Percentiles rank a stretch among this genome's conserved stretches.
These are phyloP conservation scores for Pogostemon cablin DNA, from an alignment of 257 asterid genomes.

Conservation along the genomic window DNA sequence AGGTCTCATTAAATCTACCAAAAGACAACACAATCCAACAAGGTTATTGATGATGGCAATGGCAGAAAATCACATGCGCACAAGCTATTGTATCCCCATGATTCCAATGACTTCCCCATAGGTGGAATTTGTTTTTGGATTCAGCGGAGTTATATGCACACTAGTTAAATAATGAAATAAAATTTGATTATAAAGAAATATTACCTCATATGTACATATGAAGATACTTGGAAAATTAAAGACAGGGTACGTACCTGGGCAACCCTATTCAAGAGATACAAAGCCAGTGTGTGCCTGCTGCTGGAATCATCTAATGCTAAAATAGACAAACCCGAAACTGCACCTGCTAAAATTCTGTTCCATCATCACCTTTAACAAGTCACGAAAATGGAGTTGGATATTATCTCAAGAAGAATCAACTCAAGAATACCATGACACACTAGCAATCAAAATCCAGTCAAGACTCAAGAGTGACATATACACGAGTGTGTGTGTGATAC, in stretches of 20 bases:
- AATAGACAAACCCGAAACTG: conserved; percentile 88
- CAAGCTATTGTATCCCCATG: conserved; percentile 97
- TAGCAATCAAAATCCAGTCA: conserved; percentile 21
- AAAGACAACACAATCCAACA: conserved; percentile 15
- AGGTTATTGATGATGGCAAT: conserved; percentile 9
- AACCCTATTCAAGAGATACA: conserved; percentile 91
- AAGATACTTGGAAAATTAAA: conserved; percentile 22
- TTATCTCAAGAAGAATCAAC: conserved; percentile 39
- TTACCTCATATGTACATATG: conserved; percentile 17
- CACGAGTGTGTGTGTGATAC: not conserved
- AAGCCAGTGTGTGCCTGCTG: conserved; percentile 90
- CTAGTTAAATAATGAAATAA: conserved; percentile 44
- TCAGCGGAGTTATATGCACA: conserved; percentile 98
- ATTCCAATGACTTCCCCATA: conserved; percentile 99
- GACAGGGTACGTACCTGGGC: conserved; percentile 67
- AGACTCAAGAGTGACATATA: not conserved
- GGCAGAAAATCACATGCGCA: conserved; percentile 75
- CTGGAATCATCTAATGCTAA: conserved; percentile 90
- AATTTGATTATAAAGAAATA: conserved; percentile 30
- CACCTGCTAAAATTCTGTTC: conserved; percentile 99
- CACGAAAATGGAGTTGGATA: conserved; percentile 57
- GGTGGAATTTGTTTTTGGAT: conserved; percentile 93
- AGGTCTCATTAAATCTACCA: conserved; percentile 24
- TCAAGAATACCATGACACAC: conserved; percentile 7
- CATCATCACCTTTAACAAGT: conserved; percentile 94